Base-by-base conservation (phyloP, 305 asterid genomes). In the Ilex paraguariensis region DNA sequence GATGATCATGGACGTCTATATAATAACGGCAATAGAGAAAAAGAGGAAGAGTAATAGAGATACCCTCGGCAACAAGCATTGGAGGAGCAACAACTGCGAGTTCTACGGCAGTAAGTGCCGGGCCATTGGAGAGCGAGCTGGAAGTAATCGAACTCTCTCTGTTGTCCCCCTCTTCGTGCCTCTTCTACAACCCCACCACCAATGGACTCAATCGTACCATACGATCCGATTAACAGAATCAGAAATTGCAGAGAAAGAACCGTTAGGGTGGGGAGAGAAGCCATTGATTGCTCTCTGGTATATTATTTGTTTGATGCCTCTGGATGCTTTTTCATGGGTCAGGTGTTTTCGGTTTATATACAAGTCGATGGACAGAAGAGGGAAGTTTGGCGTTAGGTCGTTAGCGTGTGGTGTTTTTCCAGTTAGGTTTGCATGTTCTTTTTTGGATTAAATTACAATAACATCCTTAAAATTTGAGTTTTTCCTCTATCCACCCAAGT, bases 61-160 rank as follows among this genome's bases (percentile, higher is more conserved):
- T 36, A 90, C 97, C 90, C 77, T 50, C 82, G 82, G 59, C 97
- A 90, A 70, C 97, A 90, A 68, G 81, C 90, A 72, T 87, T 85
- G 39, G 89, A 56, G 65, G 95, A 36, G 52, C 97, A 90, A 32
- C 97, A 90, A 13, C 14, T 76, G 75, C 73, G 83, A 17, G 83
- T 80, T 67, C 57, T 65, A 57, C 84, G 80, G 77, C 97, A 90
- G 36, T 68, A 62, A 6, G 97, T 85, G 57, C 85, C 95, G 42
- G 95, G 92, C 97, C 97, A 85, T 64, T 80, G 90, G 65, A 90
- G 90, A 54, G 95, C 71, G 54, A 90, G 76, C 80, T 66, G 73
- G 76, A 86, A 86, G 76, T 82, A 90, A 75, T 90, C 97, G 57
- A 90, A 90, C 64, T 78, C 88, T 73, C 93, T 79, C 72, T 82